Percentiles rank a stretch among this genome's conserved stretches.
Evolutionary conservation across 306 rosid species (phyloP).

Genomic region (Fragaria iinumae): DNA sequence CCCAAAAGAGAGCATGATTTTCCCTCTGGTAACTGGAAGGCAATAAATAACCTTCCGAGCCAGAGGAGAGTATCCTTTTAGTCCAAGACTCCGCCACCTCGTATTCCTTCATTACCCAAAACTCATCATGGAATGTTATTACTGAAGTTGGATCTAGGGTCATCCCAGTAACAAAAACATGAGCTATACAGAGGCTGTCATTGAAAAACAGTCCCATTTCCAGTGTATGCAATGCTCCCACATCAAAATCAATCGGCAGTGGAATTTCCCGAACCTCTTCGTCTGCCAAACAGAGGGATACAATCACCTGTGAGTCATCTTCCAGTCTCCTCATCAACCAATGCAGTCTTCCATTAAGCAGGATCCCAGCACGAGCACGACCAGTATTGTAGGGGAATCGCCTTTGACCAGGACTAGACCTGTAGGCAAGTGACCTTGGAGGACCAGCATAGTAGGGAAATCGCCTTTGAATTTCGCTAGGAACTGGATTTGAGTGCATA

Average conservation of each 20-base stretch:
- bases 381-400: not conserved
- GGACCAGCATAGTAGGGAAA: not conserved
- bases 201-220: not conserved
- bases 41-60: too few relatives aligned
- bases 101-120: not conserved
- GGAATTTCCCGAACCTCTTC: not conserved
- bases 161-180: not conserved
- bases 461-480: not conserved
- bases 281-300: not conserved
- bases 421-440: not conserved
- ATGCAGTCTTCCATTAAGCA: slow-evolving; percentile 2
- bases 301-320: not conserved
- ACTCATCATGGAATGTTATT: not conserved
- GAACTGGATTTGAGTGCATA: not conserved
- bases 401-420: not conserved
- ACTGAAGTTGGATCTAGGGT: not conserved
- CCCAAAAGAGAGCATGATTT: not conserved
- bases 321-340: not conserved
- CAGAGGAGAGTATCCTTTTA: not conserved
- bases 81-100: not conserved
- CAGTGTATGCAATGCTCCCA: not conserved
- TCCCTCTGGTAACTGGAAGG: not conserved
- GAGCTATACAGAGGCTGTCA: not conserved
- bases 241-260: not conserved
- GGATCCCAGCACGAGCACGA: not conserved